Percentiles rank a stretch among this genome's conserved stretches.
These are phyloP conservation scores for Fistulinella cinereoalba DNA, from an alignment of 1,284 basidiomycete species.

Conservation along the genomic window DNA sequence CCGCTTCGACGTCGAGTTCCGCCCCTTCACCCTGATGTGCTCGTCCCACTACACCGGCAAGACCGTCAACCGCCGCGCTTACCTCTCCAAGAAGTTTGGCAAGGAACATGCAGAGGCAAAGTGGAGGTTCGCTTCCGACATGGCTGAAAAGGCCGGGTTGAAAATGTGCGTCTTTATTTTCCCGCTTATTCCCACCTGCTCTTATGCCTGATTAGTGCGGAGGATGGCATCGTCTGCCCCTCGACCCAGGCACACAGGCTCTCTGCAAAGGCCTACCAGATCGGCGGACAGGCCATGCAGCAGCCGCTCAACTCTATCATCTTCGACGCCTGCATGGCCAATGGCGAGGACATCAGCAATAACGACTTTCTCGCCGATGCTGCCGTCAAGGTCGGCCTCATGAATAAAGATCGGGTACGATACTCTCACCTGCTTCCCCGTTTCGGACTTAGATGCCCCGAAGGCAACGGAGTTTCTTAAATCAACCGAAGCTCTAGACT, in stretches of 20 bases:
- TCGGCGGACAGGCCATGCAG: slow-evolving; percentile 66
- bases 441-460: background rate
- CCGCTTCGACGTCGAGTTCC: slow-evolving; percentile 69
- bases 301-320: slow-evolving; percentile 53
- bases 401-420: slow-evolving; percentile 61
- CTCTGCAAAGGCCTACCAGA: slow-evolving; percentile 63
- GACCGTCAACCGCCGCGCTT: slow-evolving; percentile 35
- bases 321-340: slow-evolving; percentile 67
- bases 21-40: slow-evolving; percentile 68
- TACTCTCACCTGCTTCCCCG: background rate
- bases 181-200: background rate
- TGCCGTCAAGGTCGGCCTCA: slow-evolving; percentile 57
- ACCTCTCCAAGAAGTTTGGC: slow-evolving; percentile 53
- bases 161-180: slow-evolving; percentile 51
- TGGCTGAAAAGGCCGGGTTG: slow-evolving; percentile 60
- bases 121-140: slow-evolving; percentile 44
- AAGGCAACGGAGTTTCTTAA: slow-evolving; percentile 61
- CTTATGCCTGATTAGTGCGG: slow-evolving; percentile 43
- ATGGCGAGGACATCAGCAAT: slow-evolving; percentile 63
- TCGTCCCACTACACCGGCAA: slow-evolving; percentile 41
- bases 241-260: slow-evolving; percentile 73
- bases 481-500: slow-evolving; percentile 63
- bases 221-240: slow-evolving; percentile 60
- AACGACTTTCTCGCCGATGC: slow-evolving; percentile 56
- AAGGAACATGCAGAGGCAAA: slow-evolving; percentile 53